Conservation (phyloP, 345 rosid genomes). For the Pseudoturritis turrita region DNA sequence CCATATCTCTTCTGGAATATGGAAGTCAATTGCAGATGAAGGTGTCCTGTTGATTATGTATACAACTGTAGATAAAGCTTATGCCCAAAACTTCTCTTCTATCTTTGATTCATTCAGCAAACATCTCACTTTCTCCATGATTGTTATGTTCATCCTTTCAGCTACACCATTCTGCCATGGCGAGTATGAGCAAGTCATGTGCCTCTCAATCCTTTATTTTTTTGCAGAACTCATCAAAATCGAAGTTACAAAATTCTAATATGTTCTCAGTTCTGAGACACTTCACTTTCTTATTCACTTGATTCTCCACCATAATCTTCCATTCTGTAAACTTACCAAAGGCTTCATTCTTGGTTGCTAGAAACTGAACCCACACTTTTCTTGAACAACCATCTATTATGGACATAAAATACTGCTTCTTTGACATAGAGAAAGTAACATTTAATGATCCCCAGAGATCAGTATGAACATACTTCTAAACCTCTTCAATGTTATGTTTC, state of each 20-base stretch:
- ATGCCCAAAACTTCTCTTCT: background rate
- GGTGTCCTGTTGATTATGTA: background rate
- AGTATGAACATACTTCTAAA: background rate
- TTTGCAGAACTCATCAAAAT: background rate
- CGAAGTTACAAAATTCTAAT: background rate
- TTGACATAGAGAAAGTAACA: background rate
- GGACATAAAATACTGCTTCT: background rate
- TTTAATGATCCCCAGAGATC: background rate
- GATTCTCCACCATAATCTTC: background rate
- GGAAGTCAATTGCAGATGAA: background rate
- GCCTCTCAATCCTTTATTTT: background rate
- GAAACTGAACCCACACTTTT: background rate
- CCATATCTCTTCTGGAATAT: background rate
- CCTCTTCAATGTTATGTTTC: background rate
- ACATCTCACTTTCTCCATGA: background rate
- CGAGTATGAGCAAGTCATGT: background rate
- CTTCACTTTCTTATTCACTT: background rate
- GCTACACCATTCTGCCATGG: background rate
- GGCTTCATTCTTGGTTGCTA: background rate
- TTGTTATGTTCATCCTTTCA: background rate
- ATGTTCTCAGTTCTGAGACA: background rate
- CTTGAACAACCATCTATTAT: background rate
- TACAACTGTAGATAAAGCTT: background rate
- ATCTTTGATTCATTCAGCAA: background rate
- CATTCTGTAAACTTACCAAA: background rate